Evolutionary conservation across 192 early-diverging fungal species (phyloP).

Genomic region (Coemansia biformis): DNA sequence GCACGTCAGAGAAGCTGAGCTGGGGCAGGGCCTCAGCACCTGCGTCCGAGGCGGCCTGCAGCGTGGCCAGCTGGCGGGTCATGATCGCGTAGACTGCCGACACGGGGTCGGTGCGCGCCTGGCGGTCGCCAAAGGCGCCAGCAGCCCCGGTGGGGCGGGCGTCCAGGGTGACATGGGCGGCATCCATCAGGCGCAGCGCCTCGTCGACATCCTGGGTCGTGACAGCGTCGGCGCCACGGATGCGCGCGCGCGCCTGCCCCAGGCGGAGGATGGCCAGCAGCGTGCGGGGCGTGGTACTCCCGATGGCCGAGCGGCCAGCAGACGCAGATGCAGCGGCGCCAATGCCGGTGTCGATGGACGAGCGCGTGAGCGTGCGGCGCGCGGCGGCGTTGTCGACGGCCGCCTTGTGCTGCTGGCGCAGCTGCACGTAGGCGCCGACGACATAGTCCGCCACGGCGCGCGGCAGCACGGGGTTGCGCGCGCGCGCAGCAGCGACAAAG

Average conservation of each 20-base stretch:
- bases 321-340: slow-evolving; percentile 1
- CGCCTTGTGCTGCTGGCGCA: slow-evolving; percentile 60
- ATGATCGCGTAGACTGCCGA: slow-evolving; percentile 76
- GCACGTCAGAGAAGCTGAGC: slow-evolving; percentile 58
- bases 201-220: slow-evolving; percentile 76
- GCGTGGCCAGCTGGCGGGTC: slow-evolving; percentile 62
- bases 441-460: slow-evolving; percentile 77
- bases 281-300: slow-evolving; percentile 59
- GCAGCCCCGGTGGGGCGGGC: slow-evolving; percentile 31
- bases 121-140: slow-evolving; percentile 28
- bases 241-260: slow-evolving; percentile 74
- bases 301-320: slow-evolving; percentile 25
- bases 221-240: slow-evolving; percentile 66
- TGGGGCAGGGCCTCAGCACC: slow-evolving; percentile 35
- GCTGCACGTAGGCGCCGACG: slow-evolving; percentile 77
- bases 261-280: slow-evolving; percentile 82
- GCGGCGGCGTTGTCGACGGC: slow-evolving; percentile 8
- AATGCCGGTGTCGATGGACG: slow-evolving; percentile 22
- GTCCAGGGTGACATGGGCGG: slow-evolving; percentile 81
- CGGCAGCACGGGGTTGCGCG: slow-evolving; percentile 68
- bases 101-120: slow-evolving; percentile 40
- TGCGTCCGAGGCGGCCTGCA: slow-evolving; percentile 42
- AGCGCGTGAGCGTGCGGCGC: slow-evolving; percentile 13
- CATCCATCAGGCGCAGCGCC: slow-evolving; percentile 81
- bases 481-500: slow-evolving; percentile 79